Conservation (phyloP, 805 yeast species). For the Candida bentonensis region DNA sequence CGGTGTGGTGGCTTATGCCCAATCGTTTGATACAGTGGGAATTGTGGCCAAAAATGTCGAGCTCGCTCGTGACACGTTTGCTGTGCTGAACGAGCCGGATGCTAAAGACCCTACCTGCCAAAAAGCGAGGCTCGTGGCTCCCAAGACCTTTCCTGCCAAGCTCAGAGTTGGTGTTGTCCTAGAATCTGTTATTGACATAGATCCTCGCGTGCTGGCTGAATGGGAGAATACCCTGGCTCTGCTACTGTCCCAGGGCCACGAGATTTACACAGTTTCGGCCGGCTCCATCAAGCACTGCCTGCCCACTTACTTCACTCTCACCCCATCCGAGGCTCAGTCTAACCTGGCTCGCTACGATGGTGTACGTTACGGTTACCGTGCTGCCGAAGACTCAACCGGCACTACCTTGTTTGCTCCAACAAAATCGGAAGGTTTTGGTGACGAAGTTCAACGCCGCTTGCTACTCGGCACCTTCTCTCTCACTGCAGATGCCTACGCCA, state of each 20-base stretch:
- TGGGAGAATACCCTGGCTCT: conserved; percentile 34
- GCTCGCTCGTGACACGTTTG: conserved; percentile 34
- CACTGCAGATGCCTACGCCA: conserved; percentile 56
- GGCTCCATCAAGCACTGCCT: conserved; percentile 55
- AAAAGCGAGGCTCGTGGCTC: conserved; percentile 6
- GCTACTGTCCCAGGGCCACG: conserved; percentile 36
- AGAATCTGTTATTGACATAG: conserved; percentile 50
- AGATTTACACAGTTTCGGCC: conserved; percentile 48
- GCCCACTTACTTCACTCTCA: conserved; percentile 75
- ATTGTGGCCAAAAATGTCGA: conserved; percentile 42
- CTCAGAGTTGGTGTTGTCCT: conserved; percentile 58
- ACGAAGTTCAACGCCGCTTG: conserved; percentile 72
- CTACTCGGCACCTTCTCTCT: conserved; percentile 76
- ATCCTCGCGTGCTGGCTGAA: conserved; percentile 29
- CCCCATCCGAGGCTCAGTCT: conserved; percentile 90
- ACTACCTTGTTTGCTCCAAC: conserved; percentile 39
- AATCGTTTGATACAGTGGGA: conserved; percentile 90
- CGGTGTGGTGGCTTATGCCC: conserved; percentile 91
- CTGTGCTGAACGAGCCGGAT: conserved; percentile 47
- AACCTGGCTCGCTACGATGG: conserved; percentile 88
- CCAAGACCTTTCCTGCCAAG: conserved; percentile 5
- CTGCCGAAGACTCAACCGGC: conserved; percentile 18
- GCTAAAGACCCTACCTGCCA: conserved; percentile 61
- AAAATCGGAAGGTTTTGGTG: conserved; percentile 56
- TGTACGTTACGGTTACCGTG: conserved; percentile 59